Percentiles rank a stretch among this genome's conserved stretches.
Evolutionary conservation across 345 rosid species (phyloP).

Genomic region (Erucastrum elatum): DNA sequence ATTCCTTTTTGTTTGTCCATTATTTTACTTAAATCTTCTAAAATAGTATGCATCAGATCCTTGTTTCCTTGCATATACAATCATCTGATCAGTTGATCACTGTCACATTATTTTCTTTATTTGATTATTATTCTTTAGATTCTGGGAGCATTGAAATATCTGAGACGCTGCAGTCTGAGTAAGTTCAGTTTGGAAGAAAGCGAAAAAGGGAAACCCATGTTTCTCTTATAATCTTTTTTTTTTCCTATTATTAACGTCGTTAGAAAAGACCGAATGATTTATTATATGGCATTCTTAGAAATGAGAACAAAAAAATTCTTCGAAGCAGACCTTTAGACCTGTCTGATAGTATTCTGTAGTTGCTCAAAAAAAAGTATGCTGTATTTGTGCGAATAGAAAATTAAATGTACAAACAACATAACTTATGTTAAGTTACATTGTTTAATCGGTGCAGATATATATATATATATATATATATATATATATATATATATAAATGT

Average conservation of each 20-base stretch:
- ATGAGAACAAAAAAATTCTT: not conserved
- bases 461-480: too few species aligned
- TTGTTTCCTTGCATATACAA: constrained; percentile 17
- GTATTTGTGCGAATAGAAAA: not conserved
- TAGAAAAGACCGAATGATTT: not conserved
- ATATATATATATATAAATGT: too few species aligned
- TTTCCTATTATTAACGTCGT: not conserved
- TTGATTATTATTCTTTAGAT: constrained; percentile 37
- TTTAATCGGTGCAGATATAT: too few species aligned
- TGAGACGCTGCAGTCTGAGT: constrained; percentile 40
- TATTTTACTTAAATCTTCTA: not conserved
- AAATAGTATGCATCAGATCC: constrained; percentile 16
- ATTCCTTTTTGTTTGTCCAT: constrained; percentile 17
- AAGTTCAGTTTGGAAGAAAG: constrained; percentile 42
- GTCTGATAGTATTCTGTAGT: not conserved
- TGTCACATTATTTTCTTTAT: constrained; percentile 17
- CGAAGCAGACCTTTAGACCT: not conserved
- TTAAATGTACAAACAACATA: not conserved
- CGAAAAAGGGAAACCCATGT: constrained; percentile 18
- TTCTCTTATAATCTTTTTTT: not conserved
- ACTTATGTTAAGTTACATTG: not conserved
- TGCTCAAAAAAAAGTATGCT: not conserved
- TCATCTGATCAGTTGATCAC: constrained; percentile 34
- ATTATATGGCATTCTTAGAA: not conserved
- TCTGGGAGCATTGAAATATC: constrained; percentile 36